Evolutionary conservation across 1,284 basidiomycete species (phyloP).

Genomic region (Trichosporon sp.): DNA sequence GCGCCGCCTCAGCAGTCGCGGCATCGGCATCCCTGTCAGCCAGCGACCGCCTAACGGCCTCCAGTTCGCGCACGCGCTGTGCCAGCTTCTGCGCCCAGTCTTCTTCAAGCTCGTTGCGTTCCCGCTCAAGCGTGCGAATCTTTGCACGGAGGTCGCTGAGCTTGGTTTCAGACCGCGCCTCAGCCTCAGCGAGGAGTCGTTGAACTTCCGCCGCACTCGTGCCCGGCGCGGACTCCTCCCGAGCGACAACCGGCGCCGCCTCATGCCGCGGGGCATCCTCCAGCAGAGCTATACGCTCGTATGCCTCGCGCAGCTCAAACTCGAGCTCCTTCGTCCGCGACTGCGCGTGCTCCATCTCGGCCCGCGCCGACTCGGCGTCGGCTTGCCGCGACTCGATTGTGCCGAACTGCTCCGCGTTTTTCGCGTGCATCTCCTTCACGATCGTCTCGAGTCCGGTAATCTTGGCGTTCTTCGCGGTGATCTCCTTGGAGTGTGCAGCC

Average conservation of each 20-base stretch:
- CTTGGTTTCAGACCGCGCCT: slow-evolving; percentile 73
- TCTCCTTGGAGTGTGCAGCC: slow-evolving; percentile 70
- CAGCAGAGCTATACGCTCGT: slow-evolving; percentile 69
- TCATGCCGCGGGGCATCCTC: slow-evolving; percentile 60
- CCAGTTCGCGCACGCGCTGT: slow-evolving; percentile 63
- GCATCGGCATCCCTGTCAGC: slow-evolving; percentile 61
- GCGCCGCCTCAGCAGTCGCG: slow-evolving; percentile 61
- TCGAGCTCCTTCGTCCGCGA: slow-evolving; percentile 78
- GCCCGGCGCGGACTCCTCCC: slow-evolving; percentile 2
- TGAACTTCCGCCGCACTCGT: slow-evolving; percentile 67
- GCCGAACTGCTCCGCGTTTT: slow-evolving; percentile 79
- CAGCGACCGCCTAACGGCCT: slow-evolving; percentile 67
- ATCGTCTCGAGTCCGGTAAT: slow-evolving; percentile 72
- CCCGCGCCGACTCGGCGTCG: slow-evolving; percentile 78
- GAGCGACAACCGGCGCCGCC: slow-evolving; percentile 18
- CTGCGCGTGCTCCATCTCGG: slow-evolving; percentile 70
- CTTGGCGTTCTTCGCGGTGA: slow-evolving; percentile 65
- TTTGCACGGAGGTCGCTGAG: slow-evolving; percentile 67
- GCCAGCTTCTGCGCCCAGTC: slow-evolving; percentile 72
- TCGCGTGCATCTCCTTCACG: slow-evolving; percentile 66
- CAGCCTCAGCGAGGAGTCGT: slow-evolving; percentile 72
- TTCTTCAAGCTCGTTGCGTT: slow-evolving; percentile 65
- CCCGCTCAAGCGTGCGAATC: slow-evolving; percentile 50
- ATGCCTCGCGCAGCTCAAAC: slow-evolving; percentile 77
- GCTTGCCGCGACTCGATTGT: slow-evolving; percentile 81